Evolutionary conservation across 2,329 filamentous ascomycete species (phyloP), one percentile per base, ranked within the genome.

Genomic region (Kalaharituber pfeilii): DNA sequence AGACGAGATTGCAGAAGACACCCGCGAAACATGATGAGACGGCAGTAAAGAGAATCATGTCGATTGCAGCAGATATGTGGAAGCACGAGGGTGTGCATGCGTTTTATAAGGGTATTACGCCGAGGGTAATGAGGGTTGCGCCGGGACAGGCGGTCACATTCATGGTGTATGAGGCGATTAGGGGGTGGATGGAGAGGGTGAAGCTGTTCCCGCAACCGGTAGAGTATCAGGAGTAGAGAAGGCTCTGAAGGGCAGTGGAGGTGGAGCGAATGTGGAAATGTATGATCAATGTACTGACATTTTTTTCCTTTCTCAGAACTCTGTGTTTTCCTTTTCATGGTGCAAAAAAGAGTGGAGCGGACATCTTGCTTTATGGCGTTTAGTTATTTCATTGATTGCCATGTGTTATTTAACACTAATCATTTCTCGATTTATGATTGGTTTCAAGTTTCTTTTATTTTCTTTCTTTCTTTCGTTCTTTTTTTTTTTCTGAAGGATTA

Each of bases 21-120:
- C 86, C 86, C 0, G 87, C 84, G 2, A 77, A 84, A 69, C 77
- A 80, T 4, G 88, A 89, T 15, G 82, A 88, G 65, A 84, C 80
- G 49, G 89, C 91, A 11, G 69, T 93, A 62, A 76, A 78, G 56
- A 75, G 91, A 57, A 95, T 98, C 63, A 74, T 77, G 27, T 68
- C 71, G 39, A 98, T 98, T 63, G 81, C 85, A 51, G 75, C 71
- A 54, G 83, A 88, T 60, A 91, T 89, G 85, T 88, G 88, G 72
- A 84, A 80, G 81, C 85, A 94, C 72, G 91, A 98, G 71, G 91
- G 91, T 30, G 75, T 89, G 62, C 81, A 86, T 64, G 91, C 91
- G 49, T 98, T 98, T 72, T 98, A 94, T 75, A 96, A 96, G 77
- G 91, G 91, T 65, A 98, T 98, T 70, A 98, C 91, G 49, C 91